Evolutionary conservation across 306 rosid species (phyloP), one percentile per base, ranked within the genome.

Genomic region (Clitoria ternatea): DNA sequence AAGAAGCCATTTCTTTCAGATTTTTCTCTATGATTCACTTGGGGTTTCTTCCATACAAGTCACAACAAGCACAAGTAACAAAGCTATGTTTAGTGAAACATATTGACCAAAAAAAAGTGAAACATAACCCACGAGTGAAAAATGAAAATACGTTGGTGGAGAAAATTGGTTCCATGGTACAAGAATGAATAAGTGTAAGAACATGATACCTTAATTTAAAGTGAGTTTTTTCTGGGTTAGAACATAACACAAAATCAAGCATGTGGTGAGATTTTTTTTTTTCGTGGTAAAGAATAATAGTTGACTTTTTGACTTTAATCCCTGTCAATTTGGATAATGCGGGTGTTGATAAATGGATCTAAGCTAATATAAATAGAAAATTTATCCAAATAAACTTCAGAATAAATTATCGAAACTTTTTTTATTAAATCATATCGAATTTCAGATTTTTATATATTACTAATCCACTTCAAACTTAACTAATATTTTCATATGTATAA

Each of bases 21-120:
- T 22, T 18, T 72, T 57, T 67, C 77, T 24, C 61, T 72, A 24
- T 32, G 53, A 10, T 61, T 18, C 47, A 14, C 70, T 27, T 62
- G 75, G 44, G 61, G 43, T 75, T 76, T 85, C 33, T 61, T 75
- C 67, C 82, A 76, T 68, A 65, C 88, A 81, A n/a, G 80, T 73
- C 50, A 83, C 2, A 36, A 77, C 14, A 60, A 86, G 48, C 66
- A 50, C 74, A 37, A 81, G 43, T 3, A 81, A 79, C 76, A 85
- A 60, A 5, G 66, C 55, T 17, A 84, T 24, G 78, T 88, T 88
- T 10, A 82, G 35, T 1, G 81, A 82, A 42, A 78, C 83, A 66
- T 90, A n/a, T n/a, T n/a, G n/a, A n/a, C n/a, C n/a, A n/a, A n/a
- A n/a, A n/a, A n/a, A n/a, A n/a, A n/a, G n/a, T n/a, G n/a, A n/a